phyloP scores from a whole-genome alignment of 371 early-diverging fungal species.

The Rhizomucor pusillus region DNA sequence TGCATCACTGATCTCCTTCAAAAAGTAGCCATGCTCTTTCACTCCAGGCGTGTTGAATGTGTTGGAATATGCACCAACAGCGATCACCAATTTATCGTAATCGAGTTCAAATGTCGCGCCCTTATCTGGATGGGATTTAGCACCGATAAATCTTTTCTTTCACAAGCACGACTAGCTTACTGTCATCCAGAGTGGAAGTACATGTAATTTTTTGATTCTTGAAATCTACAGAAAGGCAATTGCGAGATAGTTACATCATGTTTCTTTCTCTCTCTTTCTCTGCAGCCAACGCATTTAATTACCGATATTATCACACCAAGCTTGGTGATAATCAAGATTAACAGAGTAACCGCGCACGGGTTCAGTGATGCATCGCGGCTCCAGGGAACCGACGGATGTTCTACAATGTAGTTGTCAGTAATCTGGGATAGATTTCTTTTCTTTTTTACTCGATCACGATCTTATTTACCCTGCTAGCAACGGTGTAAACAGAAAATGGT shows the following conservation, averaged over 20 bases:
- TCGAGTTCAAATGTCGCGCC: conserved; percentile 42
- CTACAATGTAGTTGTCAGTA: conserved; percentile 17
- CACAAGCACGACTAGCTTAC: conserved; percentile 7
- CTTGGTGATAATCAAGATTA: conserved; percentile 64
- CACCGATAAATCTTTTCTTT: neutral
- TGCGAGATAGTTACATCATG: neutral
- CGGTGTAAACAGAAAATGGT: conserved; percentile 85
- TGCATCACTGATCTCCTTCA: conserved; percentile 77
- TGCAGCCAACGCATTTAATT: neutral
- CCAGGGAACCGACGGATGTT: conserved; percentile 80
- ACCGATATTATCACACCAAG: conserved; percentile 60
- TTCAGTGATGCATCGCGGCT: conserved; percentile 76
- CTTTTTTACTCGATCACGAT: neutral
- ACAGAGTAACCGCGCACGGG: conserved; percentile 63
- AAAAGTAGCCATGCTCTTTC: conserved; percentile 65
- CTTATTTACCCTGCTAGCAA: conserved; percentile 55
- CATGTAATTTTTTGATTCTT: conserved; percentile 31
- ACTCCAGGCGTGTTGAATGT: conserved; percentile 85
- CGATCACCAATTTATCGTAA: conserved; percentile 80
- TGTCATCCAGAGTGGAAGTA: conserved; percentile 32
- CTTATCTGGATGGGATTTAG: conserved; percentile 11
- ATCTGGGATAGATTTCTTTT: conserved; percentile 2
- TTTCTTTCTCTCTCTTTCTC: neutral
- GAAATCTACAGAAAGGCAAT: conserved; percentile 11
- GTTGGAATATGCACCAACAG: conserved; percentile 79